Evolutionary conservation across 2,329 filamentous ascomycete genomes (phyloP), one percentile per base, ranked within the genome.

Genomic region (Zymoseptoria pseudotritici): DNA sequence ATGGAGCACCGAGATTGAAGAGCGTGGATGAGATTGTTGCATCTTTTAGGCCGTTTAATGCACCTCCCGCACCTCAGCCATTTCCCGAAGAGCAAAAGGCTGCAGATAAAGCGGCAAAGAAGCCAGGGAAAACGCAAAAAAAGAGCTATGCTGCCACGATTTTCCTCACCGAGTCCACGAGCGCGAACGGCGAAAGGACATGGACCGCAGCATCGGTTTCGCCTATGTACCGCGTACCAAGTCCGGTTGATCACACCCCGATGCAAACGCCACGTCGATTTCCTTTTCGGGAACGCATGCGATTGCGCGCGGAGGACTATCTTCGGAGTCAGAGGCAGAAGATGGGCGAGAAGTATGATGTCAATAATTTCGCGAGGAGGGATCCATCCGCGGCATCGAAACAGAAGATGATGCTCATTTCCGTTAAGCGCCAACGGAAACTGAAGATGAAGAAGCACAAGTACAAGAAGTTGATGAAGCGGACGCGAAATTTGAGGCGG

Each of bases 391-490:
- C 58, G 51, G 49, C 57, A 53, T 53, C 62, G 59, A 69, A 70
- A 63, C 71, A 70, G 19, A 64, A 74, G 61, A 92, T 96, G 87
- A 78, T 87, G 62, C 84, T 91, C 65, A 91, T 99, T 73, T 96
- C 90, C 72, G 93, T 97, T 68, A 91, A 88, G 82, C 84, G 94
- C 75, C 91, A 96, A 77, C 83, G 91, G 73, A 95, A 94, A 80
- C 79, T 97, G 72, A 96, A 91, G 85, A 99, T 99, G 92, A 99
- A 99, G 89, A 99, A 97, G 85, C 93, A 97, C 84, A 99, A 99
- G 86, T 96, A 96, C 78, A 97, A 97, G 91, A 99, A 99, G 85
- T 81, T 97, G 68, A 91, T 96, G 89, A 90, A 88, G 82, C 84
- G 86, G 77, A 97, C 93, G 72, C 86, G 93, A 75, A 93, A 90